A percentile compares a stretch with the other conserved stretches of the same genome.
Evolutionary conservation across 768 basidiomycete species (phyloP).

Genomic region (Lactarius evosmus): DNA sequence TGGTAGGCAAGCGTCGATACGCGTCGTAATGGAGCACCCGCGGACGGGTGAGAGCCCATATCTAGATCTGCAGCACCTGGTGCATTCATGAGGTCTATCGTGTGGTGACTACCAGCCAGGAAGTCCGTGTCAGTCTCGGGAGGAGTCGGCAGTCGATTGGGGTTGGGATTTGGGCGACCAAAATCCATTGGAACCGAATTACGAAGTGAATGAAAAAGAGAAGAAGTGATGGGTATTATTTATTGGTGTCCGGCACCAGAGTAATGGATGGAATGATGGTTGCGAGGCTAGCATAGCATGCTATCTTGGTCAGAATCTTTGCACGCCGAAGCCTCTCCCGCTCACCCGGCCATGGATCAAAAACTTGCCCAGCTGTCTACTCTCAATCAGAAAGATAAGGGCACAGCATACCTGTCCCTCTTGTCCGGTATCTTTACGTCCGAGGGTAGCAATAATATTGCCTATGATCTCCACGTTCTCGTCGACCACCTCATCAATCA

Average conservation of each 20-base stretch:
- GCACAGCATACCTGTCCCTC: slow-evolving; percentile 64
- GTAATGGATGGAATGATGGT: slow-evolving; percentile 8
- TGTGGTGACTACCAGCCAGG: slow-evolving; percentile 1
- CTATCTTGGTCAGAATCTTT: neutral
- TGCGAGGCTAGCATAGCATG: slow-evolving; percentile 9
- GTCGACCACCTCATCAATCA: slow-evolving; percentile 82
- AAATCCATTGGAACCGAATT: slow-evolving; percentile 42
- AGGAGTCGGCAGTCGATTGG: slow-evolving; percentile 33
- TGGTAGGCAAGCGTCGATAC: slow-evolving; percentile 56
- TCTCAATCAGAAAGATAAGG: slow-evolving; percentile 83
- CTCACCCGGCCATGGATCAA: slow-evolving; percentile 56
- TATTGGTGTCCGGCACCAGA: slow-evolving; percentile 20
- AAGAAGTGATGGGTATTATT: neutral
- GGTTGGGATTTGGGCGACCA: slow-evolving; percentile 30
- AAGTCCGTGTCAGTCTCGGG: slow-evolving; percentile 40
- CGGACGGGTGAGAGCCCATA: neutral
- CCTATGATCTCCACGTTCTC: slow-evolving; percentile 61
- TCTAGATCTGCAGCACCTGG: slow-evolving; percentile 1
- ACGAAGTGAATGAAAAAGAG: slow-evolving; percentile 32
- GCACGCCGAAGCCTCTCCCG: neutral
- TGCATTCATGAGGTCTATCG: slow-evolving; percentile 9
- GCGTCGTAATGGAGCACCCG: slow-evolving; percentile 38
- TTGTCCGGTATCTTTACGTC: slow-evolving; percentile 63
- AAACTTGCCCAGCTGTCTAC: slow-evolving; percentile 60
- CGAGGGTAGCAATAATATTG: slow-evolving; percentile 43